Base-by-base conservation (phyloP, 495 filamentous ascomycete species). In the Penicillium roqueforti region DNA sequence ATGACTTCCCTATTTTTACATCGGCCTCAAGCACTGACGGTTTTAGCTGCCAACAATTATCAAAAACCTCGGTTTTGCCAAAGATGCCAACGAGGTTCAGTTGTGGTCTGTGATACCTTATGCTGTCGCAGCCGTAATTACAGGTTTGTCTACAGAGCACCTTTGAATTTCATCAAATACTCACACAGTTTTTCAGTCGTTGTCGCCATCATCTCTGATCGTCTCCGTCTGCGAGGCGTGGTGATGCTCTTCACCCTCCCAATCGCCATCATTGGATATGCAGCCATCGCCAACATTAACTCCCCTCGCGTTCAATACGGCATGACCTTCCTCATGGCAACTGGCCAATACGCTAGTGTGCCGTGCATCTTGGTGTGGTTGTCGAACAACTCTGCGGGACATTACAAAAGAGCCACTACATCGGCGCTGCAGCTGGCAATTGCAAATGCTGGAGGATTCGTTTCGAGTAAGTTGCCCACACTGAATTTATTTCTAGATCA, bases 41-140 rank as follows among this genome's bases (percentile, higher is more conserved):
- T 42, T 4, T 26, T 13, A 74, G 71, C 54, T 97, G 0, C 92
- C 92, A 3, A 85, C 84, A 20, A 96, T 96, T 63, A 87, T 97
- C 57, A 61, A 73, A 34, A 80, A 84, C 34, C 79, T 71, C 29
- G 89, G 89, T 19, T 95, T 77, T 37, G 72, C 74, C 19, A 59
- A 85, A 65, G 77, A 73, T 19, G 68, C 80, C 13, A 87, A 88
- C 4, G 81, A 77, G 11, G 83, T 89, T 1, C 91, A 97, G 61
- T 77, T 96, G 3, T 82, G 96, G 62, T 85, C 83, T 7, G 92
- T 96, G 0, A 91, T 92, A 39, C 91, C 91, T 0, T 96, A 97
- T 61, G 90, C 86, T 19, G 84, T 77, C 0, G 92, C 90, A 16
- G 85, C 88, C 4, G 53, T 90, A 0, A 58, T 92, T 4, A 96